Evolutionary conservation across 345 rosid species (phyloP).

Genomic region (Pistacia integerrima): DNA sequence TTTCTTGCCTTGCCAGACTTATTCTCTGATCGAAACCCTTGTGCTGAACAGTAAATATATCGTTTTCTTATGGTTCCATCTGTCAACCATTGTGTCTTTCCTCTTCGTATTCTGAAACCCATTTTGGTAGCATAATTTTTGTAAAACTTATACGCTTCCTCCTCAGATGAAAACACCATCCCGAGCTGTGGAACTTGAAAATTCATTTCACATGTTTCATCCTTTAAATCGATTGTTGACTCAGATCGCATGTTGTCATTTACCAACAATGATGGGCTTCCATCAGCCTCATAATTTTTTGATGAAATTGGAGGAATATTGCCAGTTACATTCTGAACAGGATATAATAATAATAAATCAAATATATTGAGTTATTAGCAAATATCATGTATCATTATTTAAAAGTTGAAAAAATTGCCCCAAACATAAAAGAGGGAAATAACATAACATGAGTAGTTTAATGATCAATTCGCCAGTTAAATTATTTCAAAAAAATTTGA

Average conservation of each 20-base stretch:
- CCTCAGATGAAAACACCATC: conserved; percentile 23
- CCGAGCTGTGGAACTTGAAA: conserved; percentile 8
- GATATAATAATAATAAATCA: not conserved
- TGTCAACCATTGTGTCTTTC: conserved; percentile 13
- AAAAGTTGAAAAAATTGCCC: too few species aligned
- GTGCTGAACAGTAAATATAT: conserved; percentile 15
- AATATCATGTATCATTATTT: not conserved
- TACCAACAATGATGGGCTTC: not conserved
- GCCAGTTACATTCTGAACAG: not conserved
- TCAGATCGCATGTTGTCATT: not conserved
- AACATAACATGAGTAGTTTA: too few species aligned
- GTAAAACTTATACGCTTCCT: conserved; percentile 25
- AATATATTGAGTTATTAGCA: not conserved
- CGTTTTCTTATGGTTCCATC: conserved; percentile 12
- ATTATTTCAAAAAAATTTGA: too few species aligned
- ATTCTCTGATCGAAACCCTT: conserved; percentile 18
- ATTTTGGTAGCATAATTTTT: conserved; percentile 3
- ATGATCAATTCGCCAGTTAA: too few species aligned
- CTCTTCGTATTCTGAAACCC: conserved; percentile 27
- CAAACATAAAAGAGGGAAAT: too few species aligned
- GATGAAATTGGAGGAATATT: not conserved
- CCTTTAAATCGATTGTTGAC: not conserved
- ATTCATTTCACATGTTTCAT: not conserved
- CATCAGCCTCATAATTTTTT: not conserved
- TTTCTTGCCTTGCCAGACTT: conserved; percentile 11